Evolutionary conservation across 2,329 filamentous ascomycete genomes (phyloP).

Genomic region (Pochonia chlamydosporia): DNA sequence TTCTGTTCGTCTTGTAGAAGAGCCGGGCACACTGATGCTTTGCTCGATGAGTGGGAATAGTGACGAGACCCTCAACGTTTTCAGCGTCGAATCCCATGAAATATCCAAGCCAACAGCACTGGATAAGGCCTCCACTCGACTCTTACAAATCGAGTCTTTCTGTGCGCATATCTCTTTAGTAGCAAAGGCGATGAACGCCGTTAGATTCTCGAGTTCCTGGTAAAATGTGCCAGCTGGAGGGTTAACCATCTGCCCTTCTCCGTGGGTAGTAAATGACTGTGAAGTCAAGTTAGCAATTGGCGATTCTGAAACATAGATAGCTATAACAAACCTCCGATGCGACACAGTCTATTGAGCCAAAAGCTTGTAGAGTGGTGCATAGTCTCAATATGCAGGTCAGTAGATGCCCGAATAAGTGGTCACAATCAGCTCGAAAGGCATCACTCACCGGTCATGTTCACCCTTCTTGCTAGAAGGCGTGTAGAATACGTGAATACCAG

Average conservation of each 20-base stretch:
- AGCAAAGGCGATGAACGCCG: constrained; percentile 48
- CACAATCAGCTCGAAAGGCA: background rate
- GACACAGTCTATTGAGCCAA: constrained; percentile 53
- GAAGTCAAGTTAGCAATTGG: constrained; percentile 18
- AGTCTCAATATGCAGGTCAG: constrained; percentile 36
- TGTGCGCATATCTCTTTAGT: constrained; percentile 44
- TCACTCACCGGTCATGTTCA: constrained; percentile 17
- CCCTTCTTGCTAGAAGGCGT: constrained; percentile 40
- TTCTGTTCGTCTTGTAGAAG: constrained; percentile 57
- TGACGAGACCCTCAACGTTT: constrained; percentile 58
- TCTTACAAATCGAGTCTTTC: constrained; percentile 41
- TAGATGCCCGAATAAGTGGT: too few species aligned
- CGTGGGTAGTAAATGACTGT: constrained; percentile 55
- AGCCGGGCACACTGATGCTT: constrained; percentile 33
- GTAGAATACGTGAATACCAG: constrained; percentile 78
- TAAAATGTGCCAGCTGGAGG: constrained; percentile 44
- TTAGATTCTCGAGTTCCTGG: constrained; percentile 53
- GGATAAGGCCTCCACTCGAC: constrained; percentile 35
- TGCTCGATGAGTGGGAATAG: constrained; percentile 51
- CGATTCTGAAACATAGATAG: background rate
- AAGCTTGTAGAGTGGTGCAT: constrained; percentile 54
- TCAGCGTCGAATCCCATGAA: constrained; percentile 65
- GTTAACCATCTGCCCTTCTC: constrained; percentile 20
- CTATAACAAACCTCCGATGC: constrained; percentile 19
- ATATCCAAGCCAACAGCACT: constrained; percentile 66